Percentiles rank a stretch among this genome's conserved stretches.
phyloP scores from a whole-genome alignment of 2,329 filamentous ascomycete species.

The Tolypocladium sp. region DNA sequence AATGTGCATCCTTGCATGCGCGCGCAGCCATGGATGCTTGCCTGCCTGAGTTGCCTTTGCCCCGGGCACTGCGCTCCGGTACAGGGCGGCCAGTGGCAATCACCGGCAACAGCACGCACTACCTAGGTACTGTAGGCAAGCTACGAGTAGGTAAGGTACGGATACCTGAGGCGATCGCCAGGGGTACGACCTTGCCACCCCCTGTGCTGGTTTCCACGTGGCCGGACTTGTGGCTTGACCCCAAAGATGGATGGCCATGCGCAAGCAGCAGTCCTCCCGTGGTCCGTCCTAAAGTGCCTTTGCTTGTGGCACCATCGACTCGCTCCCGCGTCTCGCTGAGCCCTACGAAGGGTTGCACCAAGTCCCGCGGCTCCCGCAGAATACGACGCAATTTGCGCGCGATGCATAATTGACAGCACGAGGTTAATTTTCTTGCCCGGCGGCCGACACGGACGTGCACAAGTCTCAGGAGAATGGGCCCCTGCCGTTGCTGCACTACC shows the following conservation, averaged over 20 bases:
- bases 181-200: background rate
- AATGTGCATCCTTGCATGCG: background rate
- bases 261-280: background rate
- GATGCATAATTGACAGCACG: background rate
- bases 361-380: background rate
- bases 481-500: background rate
- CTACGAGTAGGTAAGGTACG: no score
- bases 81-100: background rate
- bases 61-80: background rate
- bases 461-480: background rate
- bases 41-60: background rate
- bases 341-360: background rate
- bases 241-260: background rate
- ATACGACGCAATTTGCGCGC: background rate
- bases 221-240: background rate
- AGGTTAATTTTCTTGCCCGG: background rate
- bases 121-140: no score
- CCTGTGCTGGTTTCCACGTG: background rate
- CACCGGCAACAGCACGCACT: background rate
- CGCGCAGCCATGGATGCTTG: background rate
- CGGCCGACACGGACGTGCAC: background rate
- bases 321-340: background rate
- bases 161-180: background rate
- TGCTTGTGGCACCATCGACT: no score
- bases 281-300: background rate